Base-by-base conservation (phyloP, 192 early-diverging fungal species). In the Dissophora ornata region DNA sequence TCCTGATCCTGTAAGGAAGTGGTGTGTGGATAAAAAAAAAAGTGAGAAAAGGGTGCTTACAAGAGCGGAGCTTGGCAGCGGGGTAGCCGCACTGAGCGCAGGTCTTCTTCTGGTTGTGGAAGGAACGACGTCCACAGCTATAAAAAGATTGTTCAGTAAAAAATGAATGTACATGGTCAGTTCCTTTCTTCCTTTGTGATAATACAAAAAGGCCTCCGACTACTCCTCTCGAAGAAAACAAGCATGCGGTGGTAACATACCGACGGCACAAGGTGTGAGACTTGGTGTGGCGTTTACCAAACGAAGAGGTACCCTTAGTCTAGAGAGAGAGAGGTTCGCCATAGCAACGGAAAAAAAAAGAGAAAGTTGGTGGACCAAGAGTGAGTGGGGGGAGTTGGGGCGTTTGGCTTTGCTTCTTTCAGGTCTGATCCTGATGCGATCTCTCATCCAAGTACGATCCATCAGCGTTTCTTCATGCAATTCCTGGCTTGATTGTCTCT, bases 61-160 rank as follows among this genome's bases (percentile, higher is more conserved):
- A 99, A 82, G 87, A 90, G 81, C 97, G 91, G 84, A 92, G 95
- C 91, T 99, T 99, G 80, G 96, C 95, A 71, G 96, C 86, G 48
- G 97, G 97, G 86, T 97, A 99, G 67, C 95, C 96, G 87, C 97
- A 99, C 81, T 95, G 94, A 80, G 96, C 95, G 85, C 97, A 99
- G 51, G 95, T 97, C 94, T 99, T 99, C 95, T 99, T 99, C 89
- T 98, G 96, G 91, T 94, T 95, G 92, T 99, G 97, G 93, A 97
- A 97, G 49, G 96, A 91, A 59, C 96, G 92, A 77, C 90, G 89
- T 62, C 97, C 97, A 84, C 97, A 99, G 74, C 71, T 75, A 75
- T n/a, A n/a, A n/a, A n/a, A 32, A 21, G 2, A 24, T 13, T 24
- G 13, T 4, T 34, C 2, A 32, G 2, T 15, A 12, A 1, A 12